Conservation (phyloP, 345 rosid species). For the Pistacia vera region DNA sequence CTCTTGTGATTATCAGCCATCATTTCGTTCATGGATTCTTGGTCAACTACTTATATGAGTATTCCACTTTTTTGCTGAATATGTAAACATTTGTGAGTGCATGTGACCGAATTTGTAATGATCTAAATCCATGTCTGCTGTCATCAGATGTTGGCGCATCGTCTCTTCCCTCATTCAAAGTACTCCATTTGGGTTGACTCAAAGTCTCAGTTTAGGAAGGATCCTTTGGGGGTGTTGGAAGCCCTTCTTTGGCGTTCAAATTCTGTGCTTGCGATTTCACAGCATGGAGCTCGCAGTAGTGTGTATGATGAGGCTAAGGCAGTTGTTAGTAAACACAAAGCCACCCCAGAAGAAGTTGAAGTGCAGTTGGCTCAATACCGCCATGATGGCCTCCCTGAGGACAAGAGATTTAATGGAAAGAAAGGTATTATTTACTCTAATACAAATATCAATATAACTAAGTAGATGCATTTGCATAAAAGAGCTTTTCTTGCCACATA, state of each 20-base stretch:
- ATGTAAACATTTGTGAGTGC: not conserved
- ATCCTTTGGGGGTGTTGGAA: constrained; percentile 86
- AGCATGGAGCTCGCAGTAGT: constrained; percentile 95
- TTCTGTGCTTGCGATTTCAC: constrained; percentile 87
- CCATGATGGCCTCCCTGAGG: constrained; percentile 71
- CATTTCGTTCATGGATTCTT: constrained; percentile 4
- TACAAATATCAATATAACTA: not conserved
- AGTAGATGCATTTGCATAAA: not conserved
- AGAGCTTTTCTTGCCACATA: not conserved
- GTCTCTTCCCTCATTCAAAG: constrained; percentile 77
- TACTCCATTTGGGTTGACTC: constrained; percentile 98
- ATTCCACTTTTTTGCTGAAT: constrained; percentile 5
- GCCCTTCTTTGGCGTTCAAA: constrained; percentile 92
- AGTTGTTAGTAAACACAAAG: constrained; percentile 86
- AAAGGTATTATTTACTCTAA: constrained; percentile 49
- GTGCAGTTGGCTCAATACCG: constrained; percentile 73
- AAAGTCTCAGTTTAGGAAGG: constrained; percentile 95
- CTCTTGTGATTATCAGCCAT: constrained; percentile 1
- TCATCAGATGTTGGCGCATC: constrained; percentile 88
- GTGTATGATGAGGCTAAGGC: constrained; percentile 95
- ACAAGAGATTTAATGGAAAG: constrained; percentile 76
- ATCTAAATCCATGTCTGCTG: constrained; percentile 18
- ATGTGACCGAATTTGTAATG: constrained; percentile 6
- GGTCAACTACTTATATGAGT: not conserved
- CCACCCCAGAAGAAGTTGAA: constrained; percentile 89